Evolutionary conservation across 805 yeast genomes (phyloP).

Genomic region (Lipomyces sp.): DNA sequence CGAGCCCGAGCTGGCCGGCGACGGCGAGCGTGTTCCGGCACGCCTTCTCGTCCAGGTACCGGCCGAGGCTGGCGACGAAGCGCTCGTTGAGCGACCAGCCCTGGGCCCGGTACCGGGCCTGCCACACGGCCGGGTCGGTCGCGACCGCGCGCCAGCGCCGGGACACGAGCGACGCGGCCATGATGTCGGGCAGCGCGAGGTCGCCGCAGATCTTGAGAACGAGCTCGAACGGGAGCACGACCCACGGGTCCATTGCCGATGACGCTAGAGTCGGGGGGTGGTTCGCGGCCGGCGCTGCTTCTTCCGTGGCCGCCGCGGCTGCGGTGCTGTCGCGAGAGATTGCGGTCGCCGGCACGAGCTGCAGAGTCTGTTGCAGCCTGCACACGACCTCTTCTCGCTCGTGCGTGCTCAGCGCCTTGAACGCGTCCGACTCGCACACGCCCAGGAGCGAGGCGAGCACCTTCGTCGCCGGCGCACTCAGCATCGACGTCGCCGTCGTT

Average conservation of each 20-base stretch:
- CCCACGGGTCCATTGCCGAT: background rate
- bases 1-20: background rate
- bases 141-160: conserved; percentile 3
- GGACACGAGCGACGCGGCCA: conserved; percentile 4
- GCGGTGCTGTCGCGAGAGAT: no score
- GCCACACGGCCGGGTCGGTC: conserved; percentile 10
- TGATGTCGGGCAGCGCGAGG: background rate
- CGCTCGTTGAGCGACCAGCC: conserved; percentile 12
- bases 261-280: no score
- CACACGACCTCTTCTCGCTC: no score
- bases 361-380: no score
- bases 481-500: background rate
- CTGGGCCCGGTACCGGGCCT: conserved; percentile 2
- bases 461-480: no score
- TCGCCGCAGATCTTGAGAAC: background rate
- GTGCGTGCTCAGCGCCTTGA: no score
- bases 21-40: background rate
- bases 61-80: background rate
- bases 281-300: no score
- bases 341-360: no score
- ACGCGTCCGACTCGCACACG: no score
- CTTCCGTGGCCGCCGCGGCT: no score
- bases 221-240: conserved; percentile 7
- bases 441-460: no score
- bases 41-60: background rate